Evolutionary conservation across 768 basidiomycete species (phyloP), one percentile per base, ranked within the genome.

Genomic region (Lentinus tigrinus): DNA sequence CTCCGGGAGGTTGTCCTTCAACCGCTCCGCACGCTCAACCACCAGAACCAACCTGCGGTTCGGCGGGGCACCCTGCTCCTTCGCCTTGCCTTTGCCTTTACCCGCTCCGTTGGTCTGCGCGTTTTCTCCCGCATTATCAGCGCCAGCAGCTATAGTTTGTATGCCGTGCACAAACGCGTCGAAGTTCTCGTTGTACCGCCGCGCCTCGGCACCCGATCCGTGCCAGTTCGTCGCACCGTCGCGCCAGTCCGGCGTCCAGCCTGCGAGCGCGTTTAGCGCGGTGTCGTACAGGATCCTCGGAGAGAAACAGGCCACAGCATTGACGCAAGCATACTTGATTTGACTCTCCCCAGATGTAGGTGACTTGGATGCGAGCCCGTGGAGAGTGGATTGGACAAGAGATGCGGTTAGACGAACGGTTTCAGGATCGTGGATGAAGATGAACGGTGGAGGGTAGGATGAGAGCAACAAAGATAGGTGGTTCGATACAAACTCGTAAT

Each of bases 121-220:
- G 2, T 21, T 8, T 28, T 39, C 51, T 16, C 17, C 43, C 1
- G 43, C 23, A 23, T 19, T 11, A 31, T 38, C 24, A 24, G 48
- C n/a, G n/a, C 37, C 39, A 14, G 34, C 42, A 24, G 43, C 21
- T 23, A 65, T 55, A 19, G 78, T 73, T 38, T 76, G 72, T 52
- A 92, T 67, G 0, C 89, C 89, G 58, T 88, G 86, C n/a, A 90
- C 57, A 62, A 91, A 91, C 13, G 77, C 74, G 55, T 91, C 89
- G 23, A 91, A 66, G 56, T 74, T 85, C 34, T 87, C 85, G 64
- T 85, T 89, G 74, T 79, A 88, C 57, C 81, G 65, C 50, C 77
- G 67, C 5, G 73, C 75, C 4, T 72, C 67, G 14, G 70, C 73
- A 8, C 73, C 64, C 3, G 49, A 19, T 9, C 61, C 67, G 0